A percentile compares a stretch with the other conserved stretches of the same genome.
Evolutionary conservation across 2,329 filamentous ascomycete genomes (phyloP).

Genomic region (Delphinella strobiligena): DNA sequence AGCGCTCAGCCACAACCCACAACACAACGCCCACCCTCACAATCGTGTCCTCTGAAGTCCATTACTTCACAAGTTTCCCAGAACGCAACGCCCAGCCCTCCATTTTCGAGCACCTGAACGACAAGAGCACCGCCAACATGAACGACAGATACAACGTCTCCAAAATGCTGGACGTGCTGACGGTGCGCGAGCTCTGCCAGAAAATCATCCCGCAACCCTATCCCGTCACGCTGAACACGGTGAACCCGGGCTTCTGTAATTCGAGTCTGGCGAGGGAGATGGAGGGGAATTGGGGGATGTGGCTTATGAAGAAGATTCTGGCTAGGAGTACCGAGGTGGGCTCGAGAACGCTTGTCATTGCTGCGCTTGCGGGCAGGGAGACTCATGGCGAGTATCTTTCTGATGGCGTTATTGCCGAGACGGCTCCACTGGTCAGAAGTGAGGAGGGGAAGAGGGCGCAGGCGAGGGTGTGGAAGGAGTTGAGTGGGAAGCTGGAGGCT

Average conservation of each 20-base stretch:
- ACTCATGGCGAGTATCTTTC: conserved; percentile 30
- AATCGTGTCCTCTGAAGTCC: conserved; percentile 33
- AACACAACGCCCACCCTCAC: conserved; percentile 23
- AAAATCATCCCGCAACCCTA: conserved; percentile 16
- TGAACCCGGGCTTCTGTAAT: conserved; percentile 43
- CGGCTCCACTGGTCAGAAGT: conserved; percentile 23
- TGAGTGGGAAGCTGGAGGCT: conserved; percentile 25
- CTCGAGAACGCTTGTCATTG: conserved; percentile 28
- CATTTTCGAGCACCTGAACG: conserved; percentile 27
- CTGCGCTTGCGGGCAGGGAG: conserved; percentile 22
- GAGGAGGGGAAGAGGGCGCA: conserved; percentile 24
- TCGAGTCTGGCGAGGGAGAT: conserved; percentile 30
- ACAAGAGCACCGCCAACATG: conserved; percentile 22
- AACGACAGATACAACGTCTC: conserved; percentile 30
- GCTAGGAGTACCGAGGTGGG: conserved; percentile 29
- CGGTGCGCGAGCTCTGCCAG: conserved; percentile 28
- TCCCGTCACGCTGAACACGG: conserved; percentile 36
- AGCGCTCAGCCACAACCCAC: conserved; percentile 24
- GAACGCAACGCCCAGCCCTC: conserved; percentile 23
- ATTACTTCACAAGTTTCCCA: conserved; percentile 24
- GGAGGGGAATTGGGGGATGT: conserved; percentile 13
- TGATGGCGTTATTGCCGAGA: conserved; percentile 19
- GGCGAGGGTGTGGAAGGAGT: conserved; percentile 27
- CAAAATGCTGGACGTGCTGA: conserved; percentile 38
- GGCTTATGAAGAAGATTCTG: conserved; percentile 15